These are phyloP conservation scores for Linum trigynum DNA, from an alignment of 345 rosid genomes.

Conservation along the genomic window DNA sequence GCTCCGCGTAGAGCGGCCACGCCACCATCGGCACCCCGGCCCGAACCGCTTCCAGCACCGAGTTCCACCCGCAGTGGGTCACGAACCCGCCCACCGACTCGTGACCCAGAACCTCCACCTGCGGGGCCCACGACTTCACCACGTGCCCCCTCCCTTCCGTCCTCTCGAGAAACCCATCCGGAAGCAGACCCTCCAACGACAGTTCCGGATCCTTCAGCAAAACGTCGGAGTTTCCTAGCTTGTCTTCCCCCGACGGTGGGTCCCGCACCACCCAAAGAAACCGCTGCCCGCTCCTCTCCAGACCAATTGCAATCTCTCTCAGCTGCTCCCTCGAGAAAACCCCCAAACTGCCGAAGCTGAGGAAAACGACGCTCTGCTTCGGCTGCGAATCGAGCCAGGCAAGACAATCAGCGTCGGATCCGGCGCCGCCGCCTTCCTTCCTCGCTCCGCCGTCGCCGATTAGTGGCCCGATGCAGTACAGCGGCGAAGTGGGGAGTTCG, in stretches of 20 bases:
- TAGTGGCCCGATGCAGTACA: conserved; percentile 52
- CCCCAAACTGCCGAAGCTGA: conserved; percentile 44
- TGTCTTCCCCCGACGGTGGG: conserved; percentile 17
- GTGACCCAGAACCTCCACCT: conserved; percentile 18
- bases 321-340: conserved; percentile 26
- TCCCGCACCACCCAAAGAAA: conserved; percentile 41
- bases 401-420: conserved; percentile 10
- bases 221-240: conserved; percentile 1
- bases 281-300: conserved; percentile 33
- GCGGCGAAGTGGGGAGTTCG: conserved; percentile 22
- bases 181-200: conserved; percentile 21
- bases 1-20: background rate
- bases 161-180: conserved; percentile 31
- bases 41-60: background rate
- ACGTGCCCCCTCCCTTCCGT: conserved; percentile 35
- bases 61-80: conserved; percentile 45
- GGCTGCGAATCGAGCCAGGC: conserved; percentile 4
- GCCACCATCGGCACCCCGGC: conserved; percentile 1
- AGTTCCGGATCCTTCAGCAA: conserved; percentile 4
- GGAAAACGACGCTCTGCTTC: conserved; percentile 7
- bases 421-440: too few relatives aligned
- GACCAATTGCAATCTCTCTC: conserved; percentile 36
- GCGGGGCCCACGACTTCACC: conserved; percentile 54
- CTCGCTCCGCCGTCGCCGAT: conserved; percentile 9
- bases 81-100: conserved; percentile 47